Base-by-base conservation (phyloP, 331 rosid species). In the Telfairia occidentalis region DNA sequence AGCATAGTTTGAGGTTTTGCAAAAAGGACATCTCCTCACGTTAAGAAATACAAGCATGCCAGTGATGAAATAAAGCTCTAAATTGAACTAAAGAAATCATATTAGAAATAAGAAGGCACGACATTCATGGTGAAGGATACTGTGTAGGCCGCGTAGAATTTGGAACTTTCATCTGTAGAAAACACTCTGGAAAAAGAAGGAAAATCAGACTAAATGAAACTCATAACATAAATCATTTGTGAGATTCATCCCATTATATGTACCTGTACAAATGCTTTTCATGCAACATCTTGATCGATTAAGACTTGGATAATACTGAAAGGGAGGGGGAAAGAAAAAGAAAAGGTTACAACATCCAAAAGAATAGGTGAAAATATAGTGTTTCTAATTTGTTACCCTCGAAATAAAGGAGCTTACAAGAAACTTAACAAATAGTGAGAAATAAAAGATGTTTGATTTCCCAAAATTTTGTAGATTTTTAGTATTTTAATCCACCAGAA, bases 111-210 rank as follows among this genome's bases (percentile, higher is more conserved):
- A 30, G 53, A 61, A 79, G 59, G 38, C 61, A 78, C 73, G 63
- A 52, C 42, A 65, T 57, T 38, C 69, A 73, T 32, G 49, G 58
- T 55, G 58, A 80, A 90, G 99, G 99, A 95, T 95, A 95, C 99
- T 92, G 99, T 15, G 97, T 95, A 30, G 99, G 99, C 42, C 97
- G 97, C 49, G 97, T 85, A 76, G 99, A 92, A 85, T 95, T 95
- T 50, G 99, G 99, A 80, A 95, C 99, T 89, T 90, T 95, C 99
- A 95, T 95, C 93, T 95, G 99, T 86, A 95, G 83, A 86, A 95
- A 95, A 78, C 99, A 95, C 84, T 95, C 97, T 95, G 92, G 29
- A 76, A 66, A 79, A 57, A 71, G 80, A 81, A 81, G 58, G 71
- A 40, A 43, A 77, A 66, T 89, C 82, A 89, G 82, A 43, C 71